Conservation (phyloP, 768 basidiomycete genomes). For the Mycena floridula region DNA sequence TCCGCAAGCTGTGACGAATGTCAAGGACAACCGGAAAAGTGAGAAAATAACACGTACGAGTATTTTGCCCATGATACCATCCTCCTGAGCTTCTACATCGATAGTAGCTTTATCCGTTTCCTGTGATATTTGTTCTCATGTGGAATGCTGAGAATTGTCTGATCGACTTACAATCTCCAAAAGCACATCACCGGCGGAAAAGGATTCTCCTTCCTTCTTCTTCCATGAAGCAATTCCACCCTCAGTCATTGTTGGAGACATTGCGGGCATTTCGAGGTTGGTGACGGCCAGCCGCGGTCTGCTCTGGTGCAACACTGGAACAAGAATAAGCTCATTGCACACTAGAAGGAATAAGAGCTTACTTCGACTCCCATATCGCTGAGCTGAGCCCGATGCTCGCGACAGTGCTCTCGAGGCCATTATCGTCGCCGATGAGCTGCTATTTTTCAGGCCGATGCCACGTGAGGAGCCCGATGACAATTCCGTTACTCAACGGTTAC, state of each 20-base stretch:
- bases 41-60: conserved; percentile 45
- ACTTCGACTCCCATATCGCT: background rate
- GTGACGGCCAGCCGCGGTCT: conserved; percentile 54
- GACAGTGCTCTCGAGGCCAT: too few species aligned
- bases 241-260: conserved; percentile 97
- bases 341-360: background rate
- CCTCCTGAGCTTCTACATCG: conserved; percentile 98
- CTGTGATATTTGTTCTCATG: conserved; percentile 29
- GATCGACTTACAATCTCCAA: conserved; percentile 75
- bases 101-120: conserved; percentile 96
- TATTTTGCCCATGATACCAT: conserved; percentile 92
- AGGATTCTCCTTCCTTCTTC: conserved; percentile 77
- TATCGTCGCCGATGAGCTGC: too few species aligned
- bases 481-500: too few species aligned
- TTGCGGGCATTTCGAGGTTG: conserved; percentile 87
- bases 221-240: conserved; percentile 92
- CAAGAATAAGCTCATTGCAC: too few species aligned
- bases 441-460: too few species aligned
- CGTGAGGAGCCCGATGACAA: too few species aligned
- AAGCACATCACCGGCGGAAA: conserved; percentile 76
- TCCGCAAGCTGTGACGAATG: conserved; percentile 47
- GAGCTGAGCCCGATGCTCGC: too few species aligned
- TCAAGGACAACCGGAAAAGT: background rate
- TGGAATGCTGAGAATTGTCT: background rate
- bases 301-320: conserved; percentile 50